phyloP scores from a whole-genome alignment of 495 filamentous ascomycete genomes.

The Annulohypoxylon stygium region DNA sequence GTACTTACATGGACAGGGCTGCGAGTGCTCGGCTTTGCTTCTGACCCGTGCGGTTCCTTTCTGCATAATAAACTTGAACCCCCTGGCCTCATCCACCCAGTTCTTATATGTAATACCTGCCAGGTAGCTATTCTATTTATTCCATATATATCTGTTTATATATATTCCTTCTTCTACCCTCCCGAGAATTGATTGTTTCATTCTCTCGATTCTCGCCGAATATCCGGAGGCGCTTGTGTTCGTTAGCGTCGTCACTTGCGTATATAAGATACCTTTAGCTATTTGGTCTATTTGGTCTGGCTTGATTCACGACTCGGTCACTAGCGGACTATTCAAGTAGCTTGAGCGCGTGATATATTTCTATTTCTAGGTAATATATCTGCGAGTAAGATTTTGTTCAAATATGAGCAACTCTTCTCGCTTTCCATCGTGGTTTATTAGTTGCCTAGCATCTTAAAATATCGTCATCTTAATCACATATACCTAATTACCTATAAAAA shows the following conservation, averaged over 20 bases:
- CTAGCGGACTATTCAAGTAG: constrained; percentile 34
- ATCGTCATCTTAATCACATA: constrained; percentile 1
- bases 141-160: constrained; percentile 37
- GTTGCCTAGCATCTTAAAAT: constrained; percentile 44
- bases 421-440: constrained; percentile 33
- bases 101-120: constrained; percentile 29
- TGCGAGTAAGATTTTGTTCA: constrained; percentile 23
- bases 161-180: constrained; percentile 37
- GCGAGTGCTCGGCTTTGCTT: constrained; percentile 46
- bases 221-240: constrained; percentile 37
- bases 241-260: constrained; percentile 22
- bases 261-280: constrained; percentile 37
- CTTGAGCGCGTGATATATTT: constrained; percentile 46
- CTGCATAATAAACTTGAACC: constrained; percentile 46
- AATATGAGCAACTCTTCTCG: constrained; percentile 50
- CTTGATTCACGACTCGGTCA: constrained; percentile 24
- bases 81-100: constrained; percentile 39
- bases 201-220: constrained; percentile 36
- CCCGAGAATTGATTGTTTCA: constrained; percentile 42
- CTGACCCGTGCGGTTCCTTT: constrained; percentile 42
- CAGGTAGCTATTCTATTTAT: constrained; percentile 20
- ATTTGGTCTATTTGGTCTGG: constrained; percentile 16
- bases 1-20: constrained; percentile 45
- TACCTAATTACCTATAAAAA: constrained; percentile 14
- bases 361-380: constrained; percentile 38